Evolutionary conservation across 352 stramenopile species (phyloP).

Genomic region (Phytophthora palmivora): DNA sequence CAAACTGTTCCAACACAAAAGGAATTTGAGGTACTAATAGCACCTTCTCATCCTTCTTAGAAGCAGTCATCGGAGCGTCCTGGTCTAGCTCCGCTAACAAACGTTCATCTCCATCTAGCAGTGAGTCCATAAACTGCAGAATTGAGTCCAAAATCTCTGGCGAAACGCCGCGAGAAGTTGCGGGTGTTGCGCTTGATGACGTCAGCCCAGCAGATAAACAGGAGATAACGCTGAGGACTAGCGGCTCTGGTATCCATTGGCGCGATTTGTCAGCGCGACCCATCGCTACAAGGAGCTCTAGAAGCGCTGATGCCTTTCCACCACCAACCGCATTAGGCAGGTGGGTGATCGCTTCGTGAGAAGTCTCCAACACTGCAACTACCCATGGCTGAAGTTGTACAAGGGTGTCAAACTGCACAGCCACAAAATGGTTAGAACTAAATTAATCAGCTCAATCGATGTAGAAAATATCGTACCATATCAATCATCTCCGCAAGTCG

Average conservation of each 20-base stretch:
- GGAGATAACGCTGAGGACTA: conserved; percentile 64
- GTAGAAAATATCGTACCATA: conserved; percentile 34
- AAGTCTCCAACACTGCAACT: conserved; percentile 48
- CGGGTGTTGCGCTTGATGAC: conserved; percentile 25
- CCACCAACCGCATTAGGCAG: conserved; percentile 78
- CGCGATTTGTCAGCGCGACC: conserved; percentile 51
- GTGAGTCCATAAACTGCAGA: conserved; percentile 77
- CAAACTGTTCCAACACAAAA: conserved; percentile 83
- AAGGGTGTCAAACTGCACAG: conserved; percentile 68
- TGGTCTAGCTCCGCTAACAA: conserved; percentile 28
- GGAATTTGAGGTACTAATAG: conserved; percentile 79
- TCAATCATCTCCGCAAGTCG: conserved; percentile 79
- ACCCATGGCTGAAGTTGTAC: conserved; percentile 75
- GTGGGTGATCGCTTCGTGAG: conserved; percentile 65
- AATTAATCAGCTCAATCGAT: background rate
- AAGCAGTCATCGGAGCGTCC: conserved; percentile 26
- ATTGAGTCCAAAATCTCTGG: conserved; percentile 75
- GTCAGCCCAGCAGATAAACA: conserved; percentile 71
- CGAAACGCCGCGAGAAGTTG: conserved; percentile 55
- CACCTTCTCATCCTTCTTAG: conserved; percentile 7
- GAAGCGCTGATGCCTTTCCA: conserved; percentile 74
- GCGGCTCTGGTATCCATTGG: conserved; percentile 40
- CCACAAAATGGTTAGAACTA: conserved; percentile 14
- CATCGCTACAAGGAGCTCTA: conserved; percentile 80
- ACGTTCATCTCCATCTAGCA: conserved; percentile 79